Evolutionary conservation across 345 rosid species (phyloP).

Genomic region (Eucalyptus victrix): DNA sequence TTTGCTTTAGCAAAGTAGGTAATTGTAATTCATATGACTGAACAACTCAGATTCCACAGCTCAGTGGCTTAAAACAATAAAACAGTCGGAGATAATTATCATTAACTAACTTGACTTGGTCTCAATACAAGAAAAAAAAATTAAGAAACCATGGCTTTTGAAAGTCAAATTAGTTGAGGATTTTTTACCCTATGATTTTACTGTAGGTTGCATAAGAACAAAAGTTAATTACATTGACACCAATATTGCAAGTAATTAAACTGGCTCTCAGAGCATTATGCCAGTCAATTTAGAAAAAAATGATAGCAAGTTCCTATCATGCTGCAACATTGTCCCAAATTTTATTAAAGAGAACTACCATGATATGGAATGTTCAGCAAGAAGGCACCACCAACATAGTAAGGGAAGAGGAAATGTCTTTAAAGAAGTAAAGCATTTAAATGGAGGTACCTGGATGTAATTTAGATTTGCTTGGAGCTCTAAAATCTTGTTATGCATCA

Average conservation of each 20-base stretch:
- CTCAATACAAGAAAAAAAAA: background rate
- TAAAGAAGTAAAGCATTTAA: background rate
- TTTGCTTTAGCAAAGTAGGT: background rate
- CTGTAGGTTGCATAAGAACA: background rate
- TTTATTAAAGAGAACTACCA: background rate
- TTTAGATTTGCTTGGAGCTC: conserved; percentile 35
- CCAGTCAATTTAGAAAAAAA: background rate
- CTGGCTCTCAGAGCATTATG: background rate
- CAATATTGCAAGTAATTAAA: background rate
- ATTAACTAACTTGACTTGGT: background rate
- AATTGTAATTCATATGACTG: background rate
- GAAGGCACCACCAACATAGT: background rate
- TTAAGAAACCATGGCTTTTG: background rate
- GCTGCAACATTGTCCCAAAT: background rate
- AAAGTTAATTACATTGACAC: background rate
- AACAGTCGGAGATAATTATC: background rate
- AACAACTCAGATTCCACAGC: background rate
- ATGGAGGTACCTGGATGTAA: conserved; percentile 32
- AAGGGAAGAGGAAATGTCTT: background rate
- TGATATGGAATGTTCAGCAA: background rate
- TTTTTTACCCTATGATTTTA: background rate
- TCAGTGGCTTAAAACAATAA: background rate
- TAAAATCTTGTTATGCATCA: conserved; percentile 34
- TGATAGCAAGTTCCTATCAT: background rate
- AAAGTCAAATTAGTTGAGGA: background rate